phyloP scores from a whole-genome alignment of 176 grass and related monocot genomes.

The Bromus sterilis region DNA sequence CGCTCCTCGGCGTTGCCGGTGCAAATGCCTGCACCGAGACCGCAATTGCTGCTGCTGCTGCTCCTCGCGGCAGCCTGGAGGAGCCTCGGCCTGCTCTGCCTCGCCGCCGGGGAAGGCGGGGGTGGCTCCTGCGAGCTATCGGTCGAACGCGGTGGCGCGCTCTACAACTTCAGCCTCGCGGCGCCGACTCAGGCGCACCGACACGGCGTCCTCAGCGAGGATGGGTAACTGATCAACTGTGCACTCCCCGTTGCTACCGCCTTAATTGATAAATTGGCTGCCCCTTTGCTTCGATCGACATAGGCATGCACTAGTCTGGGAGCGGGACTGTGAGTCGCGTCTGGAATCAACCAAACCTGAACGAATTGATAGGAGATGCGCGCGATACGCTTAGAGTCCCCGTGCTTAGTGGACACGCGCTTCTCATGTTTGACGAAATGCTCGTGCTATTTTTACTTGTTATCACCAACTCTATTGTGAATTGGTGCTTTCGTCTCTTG shows the following conservation, averaged over 20 bases:
- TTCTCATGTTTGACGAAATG: slow-evolving; percentile 18
- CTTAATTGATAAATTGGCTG: neutral
- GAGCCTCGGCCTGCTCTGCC: slow-evolving; percentile 4
- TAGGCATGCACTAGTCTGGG: neutral
- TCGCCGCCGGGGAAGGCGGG: neutral
- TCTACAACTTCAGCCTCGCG: slow-evolving; percentile 77
- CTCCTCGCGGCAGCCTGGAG: slow-evolving; percentile 3
- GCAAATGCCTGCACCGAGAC: slow-evolving; percentile 39
- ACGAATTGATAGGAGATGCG: neutral
- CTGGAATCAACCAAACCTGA: neutral
- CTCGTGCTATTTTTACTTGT: neutral
- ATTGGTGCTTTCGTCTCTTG: neutral
- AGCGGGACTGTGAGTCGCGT: neutral
- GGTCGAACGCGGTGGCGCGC: slow-evolving; percentile 15
- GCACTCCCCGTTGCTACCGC: neutral
- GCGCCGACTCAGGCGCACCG: slow-evolving; percentile 51
- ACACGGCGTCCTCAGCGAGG: slow-evolving; percentile 87
- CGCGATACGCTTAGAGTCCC: neutral
- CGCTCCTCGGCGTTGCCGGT: neutral
- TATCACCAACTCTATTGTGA: neutral
- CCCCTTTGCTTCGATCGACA: neutral
- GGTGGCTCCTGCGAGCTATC: slow-evolving; percentile 50
- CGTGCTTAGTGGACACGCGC: neutral
- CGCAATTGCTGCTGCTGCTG: neutral
- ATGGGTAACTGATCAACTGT: slow-evolving; percentile 40